Percentiles rank a stretch among this genome's conserved stretches.
Conservation (phyloP, 345 rosid species). For the Dimocarpus longan region DNA sequence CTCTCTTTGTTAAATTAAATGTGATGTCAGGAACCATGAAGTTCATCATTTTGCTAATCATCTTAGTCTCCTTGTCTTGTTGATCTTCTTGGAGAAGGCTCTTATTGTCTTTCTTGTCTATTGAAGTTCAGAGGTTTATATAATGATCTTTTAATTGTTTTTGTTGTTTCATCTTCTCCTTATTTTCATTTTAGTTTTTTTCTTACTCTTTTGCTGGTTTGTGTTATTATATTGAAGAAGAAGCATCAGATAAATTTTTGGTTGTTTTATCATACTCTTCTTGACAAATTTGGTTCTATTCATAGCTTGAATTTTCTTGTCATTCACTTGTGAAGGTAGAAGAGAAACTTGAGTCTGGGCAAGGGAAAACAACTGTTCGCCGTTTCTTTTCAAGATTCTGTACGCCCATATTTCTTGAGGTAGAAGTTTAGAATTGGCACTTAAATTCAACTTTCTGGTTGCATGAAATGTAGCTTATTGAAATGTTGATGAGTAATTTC, state of each 20-base stretch:
- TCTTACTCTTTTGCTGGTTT: not conserved
- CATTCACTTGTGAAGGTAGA: slow-evolving; percentile 61
- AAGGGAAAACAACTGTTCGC: slow-evolving; percentile 78
- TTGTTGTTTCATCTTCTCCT: not conserved
- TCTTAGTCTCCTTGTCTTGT: not conserved
- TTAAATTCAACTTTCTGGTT: not conserved
- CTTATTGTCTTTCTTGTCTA: not conserved
- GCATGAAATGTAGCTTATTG: not conserved
- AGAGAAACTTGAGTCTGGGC: slow-evolving; percentile 93
- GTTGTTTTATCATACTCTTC: not conserved
- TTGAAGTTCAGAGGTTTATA: not conserved
- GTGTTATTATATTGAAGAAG: not conserved
- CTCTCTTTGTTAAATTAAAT: not conserved
- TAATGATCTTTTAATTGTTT: not conserved
- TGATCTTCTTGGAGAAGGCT: not conserved
- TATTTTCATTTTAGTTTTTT: not conserved
- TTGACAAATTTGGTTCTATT: not conserved
- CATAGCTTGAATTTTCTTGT: not conserved
- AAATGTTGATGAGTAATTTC: not conserved
- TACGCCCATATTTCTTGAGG: slow-evolving; percentile 98
- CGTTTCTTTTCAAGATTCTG: slow-evolving; percentile 93
- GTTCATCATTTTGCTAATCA: not conserved
- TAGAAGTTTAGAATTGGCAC: slow-evolving; percentile 25
- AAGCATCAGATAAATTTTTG: not conserved
- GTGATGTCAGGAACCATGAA: not conserved